A percentile compares a stretch with the other conserved stretches of the same genome.
phyloP scores from a whole-genome alignment of 495 filamentous ascomycete genomes.

The Glarea lozoyensis region DNA sequence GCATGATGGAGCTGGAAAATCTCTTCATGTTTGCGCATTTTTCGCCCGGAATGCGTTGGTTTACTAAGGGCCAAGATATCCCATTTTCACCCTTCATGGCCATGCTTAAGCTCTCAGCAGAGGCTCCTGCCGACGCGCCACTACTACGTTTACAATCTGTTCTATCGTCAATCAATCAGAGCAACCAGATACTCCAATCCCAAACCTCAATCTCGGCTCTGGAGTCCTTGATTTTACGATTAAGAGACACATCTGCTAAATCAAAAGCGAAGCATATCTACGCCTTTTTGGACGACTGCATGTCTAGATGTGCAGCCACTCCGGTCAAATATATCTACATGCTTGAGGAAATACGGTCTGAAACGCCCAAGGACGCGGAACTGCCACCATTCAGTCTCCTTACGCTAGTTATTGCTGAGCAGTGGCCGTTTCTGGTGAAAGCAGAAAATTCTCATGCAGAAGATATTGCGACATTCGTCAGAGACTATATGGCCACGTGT shows the following conservation, averaged over 20 bases:
- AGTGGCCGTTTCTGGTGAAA: conserved; percentile 62
- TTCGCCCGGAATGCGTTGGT: conserved; percentile 80
- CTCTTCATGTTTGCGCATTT: conserved; percentile 66
- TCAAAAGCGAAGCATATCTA: conserved; percentile 28
- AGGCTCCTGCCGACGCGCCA: conserved; percentile 31
- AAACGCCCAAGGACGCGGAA: conserved; percentile 17
- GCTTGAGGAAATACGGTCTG: conserved; percentile 18
- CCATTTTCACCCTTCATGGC: conserved; percentile 55
- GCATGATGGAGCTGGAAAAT: conserved; percentile 62
- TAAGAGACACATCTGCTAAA: conserved; percentile 24
- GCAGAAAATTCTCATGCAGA: conserved; percentile 26
- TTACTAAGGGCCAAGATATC: conserved; percentile 38
- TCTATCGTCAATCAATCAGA: conserved; percentile 38
- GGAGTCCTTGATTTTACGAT: conserved; percentile 41
- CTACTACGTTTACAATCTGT: conserved; percentile 34
- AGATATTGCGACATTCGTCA: conserved; percentile 47
- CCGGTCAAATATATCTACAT: conserved; percentile 67
- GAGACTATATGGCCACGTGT: conserved; percentile 35
- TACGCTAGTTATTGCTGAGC: conserved; percentile 58
- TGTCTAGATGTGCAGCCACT: conserved; percentile 56
- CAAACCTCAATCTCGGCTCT: conserved; percentile 34
- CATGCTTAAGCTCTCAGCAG: conserved; percentile 44
- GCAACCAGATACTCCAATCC: conserved; percentile 39
- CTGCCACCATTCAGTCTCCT: conserved; percentile 38
- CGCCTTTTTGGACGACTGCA: conserved; percentile 73